Conservation (phyloP, 1,139 yeast species). For the Pichia sp. region DNA sequence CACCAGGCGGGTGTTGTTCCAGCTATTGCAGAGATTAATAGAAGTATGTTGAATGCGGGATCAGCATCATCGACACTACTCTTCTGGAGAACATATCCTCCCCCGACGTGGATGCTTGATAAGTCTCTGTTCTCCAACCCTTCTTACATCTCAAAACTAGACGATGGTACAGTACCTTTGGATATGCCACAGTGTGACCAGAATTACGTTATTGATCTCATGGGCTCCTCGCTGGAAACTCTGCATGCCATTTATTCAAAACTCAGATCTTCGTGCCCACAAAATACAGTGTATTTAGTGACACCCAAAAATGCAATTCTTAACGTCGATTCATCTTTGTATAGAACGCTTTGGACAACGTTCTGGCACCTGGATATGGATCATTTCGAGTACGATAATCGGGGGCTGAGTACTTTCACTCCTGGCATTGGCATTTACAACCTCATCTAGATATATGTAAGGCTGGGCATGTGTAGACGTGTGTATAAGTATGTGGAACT, state of each 20-base stretch:
- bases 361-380: constrained; percentile 59
- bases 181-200: neutral
- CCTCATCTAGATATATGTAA: constrained; percentile 24
- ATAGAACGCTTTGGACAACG: constrained; percentile 39
- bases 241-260: constrained; percentile 26
- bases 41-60: constrained; percentile 9
- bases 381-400: constrained; percentile 53
- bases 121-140: constrained; percentile 1
- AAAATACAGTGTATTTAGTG: constrained; percentile 18
- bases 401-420: constrained; percentile 38
- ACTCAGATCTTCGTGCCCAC: constrained; percentile 14
- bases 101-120: constrained; percentile 77
- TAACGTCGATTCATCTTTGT: constrained; percentile 10
- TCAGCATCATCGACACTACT: constrained; percentile 37
- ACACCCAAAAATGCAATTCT: constrained; percentile 29
- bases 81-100: constrained; percentile 95
- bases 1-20: constrained; percentile 93
- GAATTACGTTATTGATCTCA: constrained; percentile 43
- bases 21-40: constrained; percentile 43
- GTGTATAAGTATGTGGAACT: too few species aligned
- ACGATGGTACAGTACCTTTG: neutral
- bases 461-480: neutral
- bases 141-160: constrained; percentile 5
- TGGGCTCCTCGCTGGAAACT: constrained; percentile 46
- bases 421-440: constrained; percentile 62